Percentiles rank a stretch among this genome's conserved stretches.
Conservation (phyloP, 2,329 filamentous ascomycete species). For the Xenoacremonium recifei region DNA sequence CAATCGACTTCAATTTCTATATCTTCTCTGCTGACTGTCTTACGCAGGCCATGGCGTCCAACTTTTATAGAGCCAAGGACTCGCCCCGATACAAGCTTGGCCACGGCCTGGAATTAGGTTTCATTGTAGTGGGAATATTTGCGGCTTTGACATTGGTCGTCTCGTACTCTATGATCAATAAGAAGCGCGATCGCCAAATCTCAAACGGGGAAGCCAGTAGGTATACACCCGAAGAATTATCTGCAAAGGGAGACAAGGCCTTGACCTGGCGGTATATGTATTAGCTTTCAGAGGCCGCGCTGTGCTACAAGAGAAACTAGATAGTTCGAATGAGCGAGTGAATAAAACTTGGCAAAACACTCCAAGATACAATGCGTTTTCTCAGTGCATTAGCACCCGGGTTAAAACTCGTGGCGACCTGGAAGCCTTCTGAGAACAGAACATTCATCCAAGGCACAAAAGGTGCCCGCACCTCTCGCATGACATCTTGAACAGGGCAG, state of each 20-base stretch:
- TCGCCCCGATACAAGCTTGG: slow-evolving; percentile 49
- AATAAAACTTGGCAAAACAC: too few species aligned
- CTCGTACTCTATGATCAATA: slow-evolving; percentile 58
- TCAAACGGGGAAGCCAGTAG: slow-evolving; percentile 40
- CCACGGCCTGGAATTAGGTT: slow-evolving; percentile 49
- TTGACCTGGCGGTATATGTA: slow-evolving; percentile 63
- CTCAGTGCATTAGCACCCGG: too few species aligned
- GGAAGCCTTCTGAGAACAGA: too few species aligned
- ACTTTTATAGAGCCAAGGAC: slow-evolving; percentile 62
- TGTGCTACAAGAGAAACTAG: too few species aligned
- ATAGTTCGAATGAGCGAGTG: background rate
- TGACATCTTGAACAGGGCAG: too few species aligned
- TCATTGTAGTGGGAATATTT: slow-evolving; percentile 44
- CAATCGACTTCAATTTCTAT: fast-evolving
- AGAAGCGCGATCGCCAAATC: slow-evolving; percentile 49
- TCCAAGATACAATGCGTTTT: too few species aligned
- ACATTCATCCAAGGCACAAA: too few species aligned
- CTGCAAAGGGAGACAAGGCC: slow-evolving; percentile 58
- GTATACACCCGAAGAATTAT: slow-evolving; percentile 48
- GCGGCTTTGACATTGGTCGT: slow-evolving; percentile 44
- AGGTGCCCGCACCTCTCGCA: too few species aligned
- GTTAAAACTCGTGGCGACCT: too few species aligned
- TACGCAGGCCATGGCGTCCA: slow-evolving; percentile 63
- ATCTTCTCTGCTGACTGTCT: background rate
- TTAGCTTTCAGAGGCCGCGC: too few species aligned